Evolutionary conservation across 2,329 filamentous ascomycete genomes (phyloP), one percentile per base, ranked within the genome.

Genomic region (Ilyonectria sp.): DNA sequence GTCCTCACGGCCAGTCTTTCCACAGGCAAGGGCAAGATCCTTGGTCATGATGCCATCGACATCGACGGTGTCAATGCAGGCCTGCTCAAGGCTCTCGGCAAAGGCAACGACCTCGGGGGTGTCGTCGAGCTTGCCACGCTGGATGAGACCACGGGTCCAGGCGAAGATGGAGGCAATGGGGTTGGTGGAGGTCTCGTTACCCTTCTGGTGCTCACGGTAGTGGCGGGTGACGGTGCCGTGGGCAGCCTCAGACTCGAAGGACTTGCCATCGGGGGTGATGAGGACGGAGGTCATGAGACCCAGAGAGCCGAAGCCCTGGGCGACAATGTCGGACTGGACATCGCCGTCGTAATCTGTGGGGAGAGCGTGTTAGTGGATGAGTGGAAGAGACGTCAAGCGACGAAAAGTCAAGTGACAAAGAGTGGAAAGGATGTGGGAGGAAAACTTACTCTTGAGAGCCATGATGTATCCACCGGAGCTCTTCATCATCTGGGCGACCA

Each of bases 401-500:
- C 31, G 49, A 46, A 43, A 35, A 29, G 21, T 44, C 47, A 60
- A 70, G 56, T 26, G 66, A 61, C 59, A 55, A 50, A 35, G 50
- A n/a, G 26, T 26, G 40, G 37, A 23, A n/a, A 33, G 10, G 19
- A 49, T 44, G 37, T 19, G 31, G 11, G 13, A 35, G 21, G 49
- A 37, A 60, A 60, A 86, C 91, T 83, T 81, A 97, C 94, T 98
- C 92, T 99, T 99, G 82, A 98, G 90, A 70, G 96, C 96, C 88
- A 98, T 98, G 81, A 98, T 90, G 85, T 96, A 98, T 71, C 96
- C 96, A 76, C 96, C 96, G 78, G 92, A 90, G 85, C 93, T 96
- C 93, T 99, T 99, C 88, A 99, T 93, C 96, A 99, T 99, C 89
- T 99, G 96, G 56, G 96, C 96, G 72, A 99, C 96, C 96, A 99